These are phyloP conservation scores for Wallacemonas sp. DNA, from an alignment of 208 protist species.

Conservation along the genomic window DNA sequence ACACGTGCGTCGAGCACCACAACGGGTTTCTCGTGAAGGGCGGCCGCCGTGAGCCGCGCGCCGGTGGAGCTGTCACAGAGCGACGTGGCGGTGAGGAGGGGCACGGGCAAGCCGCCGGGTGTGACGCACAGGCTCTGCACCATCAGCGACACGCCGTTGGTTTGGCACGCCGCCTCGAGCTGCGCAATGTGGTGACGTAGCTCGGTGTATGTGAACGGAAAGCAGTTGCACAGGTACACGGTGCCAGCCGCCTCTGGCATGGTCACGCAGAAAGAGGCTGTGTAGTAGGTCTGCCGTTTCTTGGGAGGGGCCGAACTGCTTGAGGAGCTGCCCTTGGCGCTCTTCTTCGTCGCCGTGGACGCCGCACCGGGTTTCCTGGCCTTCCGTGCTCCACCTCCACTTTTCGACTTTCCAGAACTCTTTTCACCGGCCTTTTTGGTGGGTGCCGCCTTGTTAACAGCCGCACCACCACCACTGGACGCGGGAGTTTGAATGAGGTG, in stretches of 20 bases:
- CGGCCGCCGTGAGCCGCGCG: slow-evolving; percentile 26
- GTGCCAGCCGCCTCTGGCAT: slow-evolving; percentile 78
- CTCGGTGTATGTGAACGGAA: slow-evolving; percentile 96
- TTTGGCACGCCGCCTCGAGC: slow-evolving; percentile 14
- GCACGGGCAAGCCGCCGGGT: slow-evolving; percentile 77
- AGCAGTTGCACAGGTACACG: slow-evolving; percentile 95
- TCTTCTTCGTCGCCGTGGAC: neutral
- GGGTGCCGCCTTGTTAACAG: neutral
- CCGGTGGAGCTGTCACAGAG: slow-evolving; percentile 4
- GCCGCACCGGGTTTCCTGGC: neutral
- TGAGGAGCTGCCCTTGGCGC: neutral
- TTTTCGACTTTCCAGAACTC: neutral
- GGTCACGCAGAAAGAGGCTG: slow-evolving; percentile 88
- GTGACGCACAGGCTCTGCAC: slow-evolving; percentile 85
- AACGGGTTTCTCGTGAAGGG: slow-evolving; percentile 63
- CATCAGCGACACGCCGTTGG: neutral
- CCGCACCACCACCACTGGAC: neutral
- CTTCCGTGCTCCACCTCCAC: neutral
- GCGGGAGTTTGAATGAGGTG: slow-evolving; percentile 15
- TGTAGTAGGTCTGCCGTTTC: slow-evolving; percentile 79
- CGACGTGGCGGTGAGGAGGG: slow-evolving; percentile 92
- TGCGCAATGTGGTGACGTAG: slow-evolving; percentile 56
- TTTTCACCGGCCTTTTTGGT: neutral
- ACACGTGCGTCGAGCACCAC: slow-evolving; percentile 93
- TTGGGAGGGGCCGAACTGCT: neutral